Evolutionary conservation across 2,329 filamentous ascomycete species (phyloP), one percentile per base, ranked within the genome.

Genomic region (Emydomyces testavorans): DNA sequence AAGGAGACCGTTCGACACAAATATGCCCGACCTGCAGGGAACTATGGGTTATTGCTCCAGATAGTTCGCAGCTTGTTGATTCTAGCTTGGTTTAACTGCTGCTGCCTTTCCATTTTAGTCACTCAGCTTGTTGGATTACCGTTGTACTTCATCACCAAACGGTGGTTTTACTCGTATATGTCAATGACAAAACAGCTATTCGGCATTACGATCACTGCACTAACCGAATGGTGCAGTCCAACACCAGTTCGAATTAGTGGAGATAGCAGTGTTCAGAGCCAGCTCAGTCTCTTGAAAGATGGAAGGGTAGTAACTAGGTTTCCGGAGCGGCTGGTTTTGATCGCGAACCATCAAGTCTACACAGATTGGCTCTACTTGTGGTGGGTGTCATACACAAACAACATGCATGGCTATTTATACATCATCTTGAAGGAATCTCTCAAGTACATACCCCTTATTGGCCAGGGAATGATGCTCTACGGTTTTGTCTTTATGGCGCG

Each of bases 311-410:
- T 74, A 53, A 78, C 76, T 50, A 68, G 71, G 26, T 82, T 82
- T 52, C 74, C 77, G 1, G 73, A 81, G 52, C 70, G 79, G 13
- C 63, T 81, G 50, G 72, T 82, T 6, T 59, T 82, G 57, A 77
- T 82, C 61, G 73, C 78, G 5, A 82, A 82, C 50, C 79, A 82
- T 55, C 77, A 81, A 58, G 71, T 82, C 2, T 82, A 82, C 59
- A 81, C 78, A n/a, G 79, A 82, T 56, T 82, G 79, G 79, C 65
- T 82, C 11, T 82, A 82, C 58, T 68, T 82, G 2, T 82, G 79
- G 79, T 82, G 78, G 78, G 72, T 79, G 38, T 74, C 77, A 1
- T 82, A 82, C 56, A 79, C 78, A 1, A 78, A 78, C 56, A 67
- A 70, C 51, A 80, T 80, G 75, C 78, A 82, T 54, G 79, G 79